phyloP scores from a whole-genome alignment of 139 green algal genomes.

The Chlorella sp. region DNA sequence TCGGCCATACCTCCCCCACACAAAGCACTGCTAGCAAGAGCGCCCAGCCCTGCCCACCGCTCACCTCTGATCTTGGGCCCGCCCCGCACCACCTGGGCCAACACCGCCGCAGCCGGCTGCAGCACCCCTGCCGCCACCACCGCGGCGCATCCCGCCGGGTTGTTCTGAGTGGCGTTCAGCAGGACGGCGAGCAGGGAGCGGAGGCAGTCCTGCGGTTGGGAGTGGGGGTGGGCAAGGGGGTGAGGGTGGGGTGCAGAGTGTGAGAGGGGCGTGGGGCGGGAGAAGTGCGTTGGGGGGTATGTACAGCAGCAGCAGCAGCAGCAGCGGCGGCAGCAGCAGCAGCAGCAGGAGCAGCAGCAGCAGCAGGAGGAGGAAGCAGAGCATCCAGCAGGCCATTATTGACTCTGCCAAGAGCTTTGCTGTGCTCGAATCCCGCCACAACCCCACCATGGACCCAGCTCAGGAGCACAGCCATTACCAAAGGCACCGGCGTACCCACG shows the following conservation, averaged over 20 bases:
- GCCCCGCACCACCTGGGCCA: slow-evolving; percentile 18
- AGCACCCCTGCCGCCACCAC: slow-evolving; percentile 50
- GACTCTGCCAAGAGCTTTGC: no score
- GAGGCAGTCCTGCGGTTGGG: slow-evolving; percentile 43
- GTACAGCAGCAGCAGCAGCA: not conserved
- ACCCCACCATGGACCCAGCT: no score
- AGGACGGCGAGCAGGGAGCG: slow-evolving; percentile 63
- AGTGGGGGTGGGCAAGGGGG: not conserved
- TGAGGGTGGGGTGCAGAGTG: not conserved
- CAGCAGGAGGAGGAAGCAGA: no score
- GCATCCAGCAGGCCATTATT: no score
- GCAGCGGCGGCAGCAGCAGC: no score
- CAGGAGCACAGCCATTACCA: not conserved
- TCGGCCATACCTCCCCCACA: no score
- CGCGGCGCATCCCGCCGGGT: slow-evolving; percentile 49
- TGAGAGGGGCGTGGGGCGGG: not conserved
- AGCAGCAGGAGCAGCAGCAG: no score
- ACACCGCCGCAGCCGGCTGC: slow-evolving; percentile 23
- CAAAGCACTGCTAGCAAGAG: no score
- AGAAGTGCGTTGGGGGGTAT: not conserved
- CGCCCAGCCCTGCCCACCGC: not conserved
- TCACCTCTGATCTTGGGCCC: slow-evolving; percentile 21
- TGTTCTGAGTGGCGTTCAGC: slow-evolving; percentile 82
- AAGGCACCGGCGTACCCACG: not conserved
- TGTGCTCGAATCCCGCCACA: no score